Evolutionary conservation across 1,139 yeast species (phyloP), one percentile per base, ranked within the genome.

Genomic region (Diutina sp.): DNA sequence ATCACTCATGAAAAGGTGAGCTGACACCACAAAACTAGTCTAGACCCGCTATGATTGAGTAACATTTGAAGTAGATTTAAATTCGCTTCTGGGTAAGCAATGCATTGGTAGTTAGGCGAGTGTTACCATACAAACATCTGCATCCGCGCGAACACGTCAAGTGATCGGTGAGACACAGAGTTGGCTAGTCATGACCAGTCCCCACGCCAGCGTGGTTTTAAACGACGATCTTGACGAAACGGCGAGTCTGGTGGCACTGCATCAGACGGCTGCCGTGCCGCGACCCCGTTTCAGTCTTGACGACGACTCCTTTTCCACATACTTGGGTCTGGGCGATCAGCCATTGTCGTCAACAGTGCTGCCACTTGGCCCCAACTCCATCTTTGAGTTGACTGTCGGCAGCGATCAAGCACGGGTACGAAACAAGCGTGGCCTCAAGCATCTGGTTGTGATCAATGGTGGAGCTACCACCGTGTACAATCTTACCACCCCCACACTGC

Each of bases 341-440:
- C 21, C 21, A 16, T n/a, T n/a, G n/a, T 6, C 44, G 44, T 38
- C 32, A 44, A n/a, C 35, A 16, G 28, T 38, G 32, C 21, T 87
- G 12, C 90, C 91, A 0, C 69, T 87, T 61, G 95, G 95, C 0
- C 85, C 89, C 57, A 88, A 87, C 65, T 85, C 95, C 8, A 84
- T 90, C 54, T 87, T 80, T 64, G 95, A 87, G 63, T 71, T 87
- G 58, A 84, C 89, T 0, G 78, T 83, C 55, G 84, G 80, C 51
- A 79, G 82, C 2, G 86, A 83, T 62, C 64, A 72, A 25, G 74
- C 77, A 21, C 66, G 79, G 46, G 67, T 70, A 59, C 72, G 71
- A 57, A 65, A 68, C 57, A 68, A 66, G 54, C 63, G 72, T 56
- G 66, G 73, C 2, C 67, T 72, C 21, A 71, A 69, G 58, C 62